Conservation (phyloP, 179 eudicot species). For the Nepenthes alata region DNA sequence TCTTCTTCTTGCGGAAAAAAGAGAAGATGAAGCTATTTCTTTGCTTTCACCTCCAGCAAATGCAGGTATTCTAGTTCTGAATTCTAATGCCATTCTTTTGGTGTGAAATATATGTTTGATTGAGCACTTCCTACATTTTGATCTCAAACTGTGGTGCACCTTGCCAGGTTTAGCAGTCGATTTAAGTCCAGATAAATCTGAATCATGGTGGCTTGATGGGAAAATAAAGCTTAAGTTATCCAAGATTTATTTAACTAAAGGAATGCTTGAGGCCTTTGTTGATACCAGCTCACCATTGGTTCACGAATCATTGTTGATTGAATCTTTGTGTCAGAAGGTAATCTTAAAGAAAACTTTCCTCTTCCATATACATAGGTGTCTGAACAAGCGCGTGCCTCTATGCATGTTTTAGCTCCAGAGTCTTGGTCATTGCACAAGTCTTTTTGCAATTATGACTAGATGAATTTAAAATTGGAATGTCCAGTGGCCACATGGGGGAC, state of each 20-base stretch:
- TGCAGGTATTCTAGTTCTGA: constrained; percentile 17
- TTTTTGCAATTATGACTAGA: no score
- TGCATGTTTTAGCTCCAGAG: no score
- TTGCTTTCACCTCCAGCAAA: constrained; percentile 36
- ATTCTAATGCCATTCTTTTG: neutral
- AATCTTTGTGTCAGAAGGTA: constrained; percentile 56
- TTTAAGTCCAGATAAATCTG: constrained; percentile 18
- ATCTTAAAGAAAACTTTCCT: neutral
- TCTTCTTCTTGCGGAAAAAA: constrained; percentile 48
- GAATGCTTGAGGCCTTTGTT: constrained; percentile 54
- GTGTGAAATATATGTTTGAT: neutral
- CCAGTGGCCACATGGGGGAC: no score
- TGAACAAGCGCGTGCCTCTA: neutral
- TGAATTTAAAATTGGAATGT: no score
- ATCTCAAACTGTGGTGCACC: constrained; percentile 1
- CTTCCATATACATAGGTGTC: neutral
- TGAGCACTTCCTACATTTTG: constrained; percentile 1
- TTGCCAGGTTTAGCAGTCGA: constrained; percentile 26
- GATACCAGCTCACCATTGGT: constrained; percentile 53
- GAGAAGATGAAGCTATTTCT: constrained; percentile 54
- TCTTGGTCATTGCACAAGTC: no score
- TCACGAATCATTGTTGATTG: constrained; percentile 50
- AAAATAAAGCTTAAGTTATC: constrained; percentile 68
- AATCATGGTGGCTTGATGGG: constrained; percentile 73
- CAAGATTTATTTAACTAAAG: constrained; percentile 50